Conservation (phyloP, 1,139 yeast species). For the Taphrina communis region DNA sequence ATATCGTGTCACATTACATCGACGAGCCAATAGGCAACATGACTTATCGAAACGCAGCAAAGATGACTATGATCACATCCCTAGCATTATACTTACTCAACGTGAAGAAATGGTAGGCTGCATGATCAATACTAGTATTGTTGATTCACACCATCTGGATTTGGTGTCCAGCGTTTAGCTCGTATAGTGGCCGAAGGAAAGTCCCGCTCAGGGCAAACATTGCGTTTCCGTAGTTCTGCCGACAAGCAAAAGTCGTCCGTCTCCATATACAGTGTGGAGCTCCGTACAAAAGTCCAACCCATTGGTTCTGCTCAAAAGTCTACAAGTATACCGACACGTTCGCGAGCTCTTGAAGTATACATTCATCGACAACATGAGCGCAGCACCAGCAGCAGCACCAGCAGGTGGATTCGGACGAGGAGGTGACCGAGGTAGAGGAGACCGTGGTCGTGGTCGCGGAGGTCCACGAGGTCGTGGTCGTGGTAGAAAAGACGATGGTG, state of each 20-base stretch:
- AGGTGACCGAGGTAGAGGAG: conserved; percentile 45
- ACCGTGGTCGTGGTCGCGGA: conserved; percentile 54
- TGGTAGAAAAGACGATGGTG: conserved; percentile 80
- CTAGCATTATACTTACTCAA: too few relatives aligned
- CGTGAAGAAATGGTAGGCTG: too few relatives aligned
- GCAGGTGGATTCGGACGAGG: conserved; percentile 40
- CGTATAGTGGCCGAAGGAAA: not conserved
- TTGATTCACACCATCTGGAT: too few relatives aligned
- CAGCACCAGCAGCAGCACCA: conserved; percentile 41
- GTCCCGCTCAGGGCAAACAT: conserved; percentile 2
- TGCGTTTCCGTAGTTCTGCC: not conserved
- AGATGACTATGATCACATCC: too few relatives aligned
- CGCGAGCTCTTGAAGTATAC: not conserved
- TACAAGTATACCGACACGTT: conserved; percentile 6
- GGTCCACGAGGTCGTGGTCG: conserved; percentile 62
- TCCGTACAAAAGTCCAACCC: not conserved
- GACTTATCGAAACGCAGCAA: too few relatives aligned
- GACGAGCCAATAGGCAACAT: too few relatives aligned
- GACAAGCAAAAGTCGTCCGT: conserved; percentile 1
- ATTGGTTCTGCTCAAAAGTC: conserved; percentile 19
- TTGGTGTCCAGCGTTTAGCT: not conserved
- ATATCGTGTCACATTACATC: too few relatives aligned
- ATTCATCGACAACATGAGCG: conserved; percentile 30
- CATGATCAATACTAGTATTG: too few relatives aligned
- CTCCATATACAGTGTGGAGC: conserved; percentile 8